Conservation (phyloP, 495 filamentous ascomycete species). For the Cercophora samala region DNA sequence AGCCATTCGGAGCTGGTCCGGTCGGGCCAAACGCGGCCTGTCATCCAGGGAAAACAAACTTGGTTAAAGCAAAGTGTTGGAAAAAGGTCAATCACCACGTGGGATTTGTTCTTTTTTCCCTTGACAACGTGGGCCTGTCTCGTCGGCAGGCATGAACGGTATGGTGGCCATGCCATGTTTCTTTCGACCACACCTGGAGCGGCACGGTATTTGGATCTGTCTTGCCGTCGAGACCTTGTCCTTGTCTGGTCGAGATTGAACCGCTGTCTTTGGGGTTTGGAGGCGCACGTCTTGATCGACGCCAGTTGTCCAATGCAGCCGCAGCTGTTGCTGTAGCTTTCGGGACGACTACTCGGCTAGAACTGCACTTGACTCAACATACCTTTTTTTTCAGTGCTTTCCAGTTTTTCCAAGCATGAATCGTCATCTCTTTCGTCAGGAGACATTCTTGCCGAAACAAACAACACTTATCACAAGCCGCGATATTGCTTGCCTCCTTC, state of each 20-base stretch:
- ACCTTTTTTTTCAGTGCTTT: too few species aligned
- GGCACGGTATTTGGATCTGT: slow-evolving; percentile 12
- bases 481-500: too few species aligned
- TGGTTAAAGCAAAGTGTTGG: background rate
- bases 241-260: slow-evolving; percentile 1
- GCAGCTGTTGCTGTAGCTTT: background rate
- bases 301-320: background rate
- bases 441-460: too few species aligned
- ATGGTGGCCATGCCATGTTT: slow-evolving; percentile 2
- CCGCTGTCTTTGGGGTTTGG: slow-evolving; percentile 1
- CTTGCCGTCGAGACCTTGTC: slow-evolving; percentile 11
- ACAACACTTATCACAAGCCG: too few species aligned
- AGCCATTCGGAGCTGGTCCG: slow-evolving; percentile 2
- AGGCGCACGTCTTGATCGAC: background rate
- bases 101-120: background rate
- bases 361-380: too few species aligned
- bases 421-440: too few species aligned
- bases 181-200: background rate
- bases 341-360: too few species aligned
- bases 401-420: too few species aligned
- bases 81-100: slow-evolving; percentile 3
- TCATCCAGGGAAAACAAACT: slow-evolving; percentile 3
- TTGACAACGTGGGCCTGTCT: background rate
- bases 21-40: background rate
- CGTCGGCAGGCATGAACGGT: background rate